Evolutionary conservation across 1,284 basidiomycete species (phyloP).

Genomic region (Leccinum angustisporum): DNA sequence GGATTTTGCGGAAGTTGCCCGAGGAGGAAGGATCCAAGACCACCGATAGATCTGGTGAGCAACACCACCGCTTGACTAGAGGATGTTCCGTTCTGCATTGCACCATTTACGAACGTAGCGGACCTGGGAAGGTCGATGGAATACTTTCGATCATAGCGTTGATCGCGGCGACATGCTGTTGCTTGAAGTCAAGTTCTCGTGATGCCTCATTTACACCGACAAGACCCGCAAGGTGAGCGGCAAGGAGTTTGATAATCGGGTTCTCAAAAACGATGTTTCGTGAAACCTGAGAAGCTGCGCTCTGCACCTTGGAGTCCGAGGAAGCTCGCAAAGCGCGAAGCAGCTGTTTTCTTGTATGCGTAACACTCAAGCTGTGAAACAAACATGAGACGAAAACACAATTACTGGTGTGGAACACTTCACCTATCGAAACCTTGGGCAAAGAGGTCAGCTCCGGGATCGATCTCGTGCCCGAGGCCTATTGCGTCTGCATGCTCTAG

Average conservation of each 20-base stretch:
- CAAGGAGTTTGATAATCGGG: constrained; percentile 10
- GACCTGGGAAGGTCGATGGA: background rate
- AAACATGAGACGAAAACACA: background rate
- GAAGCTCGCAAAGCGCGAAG: constrained; percentile 7
- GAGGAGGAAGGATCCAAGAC: constrained; percentile 12
- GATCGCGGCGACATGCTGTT: constrained; percentile 3
- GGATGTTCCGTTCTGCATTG: background rate
- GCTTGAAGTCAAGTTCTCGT: background rate
- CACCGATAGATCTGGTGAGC: constrained; percentile 15
- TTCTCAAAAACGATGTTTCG: constrained; percentile 12
- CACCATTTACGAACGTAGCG: background rate
- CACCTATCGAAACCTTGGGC: constrained; percentile 19
- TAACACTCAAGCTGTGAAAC: constrained; percentile 6
- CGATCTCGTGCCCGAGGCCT: background rate
- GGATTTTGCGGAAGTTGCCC: constrained; percentile 1
- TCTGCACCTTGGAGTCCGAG: background rate
- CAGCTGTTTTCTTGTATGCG: background rate
- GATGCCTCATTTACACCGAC: background rate
- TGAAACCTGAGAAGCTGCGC: constrained; percentile 1
- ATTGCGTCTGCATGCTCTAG: constrained; percentile 3
- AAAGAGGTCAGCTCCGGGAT: constrained; percentile 8
- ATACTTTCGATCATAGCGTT: constrained; percentile 12
- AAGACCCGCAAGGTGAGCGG: background rate
- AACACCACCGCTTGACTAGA: constrained; percentile 2
- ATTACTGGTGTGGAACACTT: background rate